phyloP scores from a whole-genome alignment of 75 land plant genomes.

The Cunninghamia lanceolata region DNA sequence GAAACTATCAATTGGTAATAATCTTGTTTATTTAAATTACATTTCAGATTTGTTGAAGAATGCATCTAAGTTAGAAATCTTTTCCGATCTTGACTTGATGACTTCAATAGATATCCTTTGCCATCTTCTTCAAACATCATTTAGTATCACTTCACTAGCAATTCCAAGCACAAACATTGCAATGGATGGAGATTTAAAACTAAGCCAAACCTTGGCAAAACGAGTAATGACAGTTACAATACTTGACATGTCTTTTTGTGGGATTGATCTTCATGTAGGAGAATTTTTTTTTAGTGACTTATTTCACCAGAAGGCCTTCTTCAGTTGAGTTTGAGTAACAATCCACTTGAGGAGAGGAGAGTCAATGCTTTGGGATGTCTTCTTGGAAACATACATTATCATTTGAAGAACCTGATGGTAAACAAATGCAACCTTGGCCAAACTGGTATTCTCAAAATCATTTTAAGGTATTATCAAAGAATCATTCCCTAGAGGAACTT shows the following conservation, averaged over 20 bases:
- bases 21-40: too few relatives aligned
- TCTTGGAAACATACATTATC: constrained; percentile 42
- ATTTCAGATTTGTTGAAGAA: too few relatives aligned
- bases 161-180: constrained; percentile 54
- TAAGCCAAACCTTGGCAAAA: constrained; percentile 39
- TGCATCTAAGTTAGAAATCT: too few relatives aligned
- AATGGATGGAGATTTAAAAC: constrained; percentile 51
- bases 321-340: constrained; percentile 63
- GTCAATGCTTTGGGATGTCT: constrained; percentile 30
- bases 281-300: constrained; percentile 23
- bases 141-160: constrained; percentile 49
- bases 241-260: constrained; percentile 68
- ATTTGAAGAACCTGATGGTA: constrained; percentile 47
- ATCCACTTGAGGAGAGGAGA: constrained; percentile 58
- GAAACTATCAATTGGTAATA: too few relatives aligned
- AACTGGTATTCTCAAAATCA: constrained; percentile 45
- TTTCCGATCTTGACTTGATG: not conserved
- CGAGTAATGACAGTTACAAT: constrained; percentile 31
- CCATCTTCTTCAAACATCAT: constrained; percentile 40
- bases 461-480: constrained; percentile 52
- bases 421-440: constrained; percentile 60
- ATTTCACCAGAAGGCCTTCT: constrained; percentile 23
- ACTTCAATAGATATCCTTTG: constrained; percentile 45
- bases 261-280: constrained; percentile 31
- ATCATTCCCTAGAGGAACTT: too few relatives aligned